A percentile compares a stretch with the other conserved stretches of the same genome.
Evolutionary conservation across 2,329 filamentous ascomycete species (phyloP).

Genomic region (Alternaria tenuissima): DNA sequence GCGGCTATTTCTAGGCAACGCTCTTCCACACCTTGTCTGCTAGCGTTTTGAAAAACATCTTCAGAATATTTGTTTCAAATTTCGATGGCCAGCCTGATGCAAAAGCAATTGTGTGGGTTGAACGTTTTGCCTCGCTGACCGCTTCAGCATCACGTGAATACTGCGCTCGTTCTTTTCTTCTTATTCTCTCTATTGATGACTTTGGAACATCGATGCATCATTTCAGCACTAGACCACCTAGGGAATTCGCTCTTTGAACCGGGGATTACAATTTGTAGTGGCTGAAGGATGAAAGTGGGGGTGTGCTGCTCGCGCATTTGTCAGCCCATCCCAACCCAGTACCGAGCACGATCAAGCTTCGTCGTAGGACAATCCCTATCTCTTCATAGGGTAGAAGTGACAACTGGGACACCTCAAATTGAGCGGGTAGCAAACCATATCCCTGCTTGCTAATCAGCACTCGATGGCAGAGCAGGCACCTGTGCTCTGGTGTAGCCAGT

Average conservation of each 20-base stretch:
- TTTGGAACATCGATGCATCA: background rate
- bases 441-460: background rate
- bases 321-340: background rate
- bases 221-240: background rate
- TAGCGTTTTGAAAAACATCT: too few relatives aligned
- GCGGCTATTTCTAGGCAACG: too few relatives aligned
- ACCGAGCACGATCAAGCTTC: background rate
- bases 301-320: background rate
- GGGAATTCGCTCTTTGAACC: background rate
- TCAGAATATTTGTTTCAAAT: too few relatives aligned
- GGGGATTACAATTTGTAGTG: constrained; percentile 4
- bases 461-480: background rate
- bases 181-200: too few relatives aligned
- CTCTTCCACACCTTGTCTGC: too few relatives aligned
- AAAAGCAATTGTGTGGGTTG: too few relatives aligned
- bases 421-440: background rate
- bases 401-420: background rate
- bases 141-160: too few relatives aligned
- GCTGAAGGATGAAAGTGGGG: constrained; percentile 4
- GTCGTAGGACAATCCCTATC: background rate
- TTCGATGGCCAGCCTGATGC: too few relatives aligned
- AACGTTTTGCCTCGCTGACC: too few relatives aligned
- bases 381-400: background rate
- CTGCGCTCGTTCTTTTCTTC: too few relatives aligned
- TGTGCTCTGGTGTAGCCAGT: constrained; percentile 7